Conservation (phyloP, 192 early-diverging fungal genomes). For the Obelidium mucronatum region DNA sequence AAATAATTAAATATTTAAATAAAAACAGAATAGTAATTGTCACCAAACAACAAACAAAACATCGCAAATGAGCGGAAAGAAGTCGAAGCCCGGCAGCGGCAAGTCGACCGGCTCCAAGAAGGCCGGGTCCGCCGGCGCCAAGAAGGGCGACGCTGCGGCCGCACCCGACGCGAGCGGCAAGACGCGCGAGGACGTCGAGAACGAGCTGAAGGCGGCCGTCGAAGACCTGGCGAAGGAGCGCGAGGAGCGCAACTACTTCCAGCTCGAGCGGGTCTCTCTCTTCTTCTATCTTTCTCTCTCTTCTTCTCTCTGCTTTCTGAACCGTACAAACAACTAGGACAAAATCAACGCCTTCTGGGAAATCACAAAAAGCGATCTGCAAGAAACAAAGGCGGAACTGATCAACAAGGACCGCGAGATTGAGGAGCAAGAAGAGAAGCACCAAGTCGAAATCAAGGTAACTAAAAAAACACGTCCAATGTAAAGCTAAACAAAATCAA, state of each 20-base stretch:
- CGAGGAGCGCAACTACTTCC: slow-evolving; percentile 69
- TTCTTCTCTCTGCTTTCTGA: background rate
- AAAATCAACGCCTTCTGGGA: slow-evolving; percentile 69
- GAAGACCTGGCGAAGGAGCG: slow-evolving; percentile 60
- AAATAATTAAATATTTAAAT: too few relatives aligned
- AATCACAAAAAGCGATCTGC: slow-evolving; percentile 63
- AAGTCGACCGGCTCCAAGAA: slow-evolving; percentile 32
- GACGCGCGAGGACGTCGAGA: slow-evolving; percentile 50
- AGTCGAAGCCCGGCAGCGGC: slow-evolving; percentile 25
- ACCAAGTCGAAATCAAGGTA: slow-evolving; percentile 74
- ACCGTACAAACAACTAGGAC: slow-evolving; percentile 45
- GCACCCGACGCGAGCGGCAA: slow-evolving; percentile 39
- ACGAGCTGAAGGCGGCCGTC: slow-evolving; percentile 57
- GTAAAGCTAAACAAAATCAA: background rate
- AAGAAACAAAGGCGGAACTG: slow-evolving; percentile 53
- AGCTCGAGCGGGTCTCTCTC: slow-evolving; percentile 59
- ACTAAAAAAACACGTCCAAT: background rate
- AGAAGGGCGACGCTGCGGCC: slow-evolving; percentile 6
- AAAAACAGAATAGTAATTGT: too few relatives aligned
- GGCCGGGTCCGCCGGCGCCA: slow-evolving; percentile 21
- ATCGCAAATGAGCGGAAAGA: too few relatives aligned
- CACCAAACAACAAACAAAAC: too few relatives aligned
- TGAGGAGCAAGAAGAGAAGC: slow-evolving; percentile 71
- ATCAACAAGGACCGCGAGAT: slow-evolving; percentile 69
- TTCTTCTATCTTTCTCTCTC: slow-evolving; percentile 19